Evolutionary conservation across 306 rosid species (phyloP).

Genomic region (Cucurbita moschata): DNA sequence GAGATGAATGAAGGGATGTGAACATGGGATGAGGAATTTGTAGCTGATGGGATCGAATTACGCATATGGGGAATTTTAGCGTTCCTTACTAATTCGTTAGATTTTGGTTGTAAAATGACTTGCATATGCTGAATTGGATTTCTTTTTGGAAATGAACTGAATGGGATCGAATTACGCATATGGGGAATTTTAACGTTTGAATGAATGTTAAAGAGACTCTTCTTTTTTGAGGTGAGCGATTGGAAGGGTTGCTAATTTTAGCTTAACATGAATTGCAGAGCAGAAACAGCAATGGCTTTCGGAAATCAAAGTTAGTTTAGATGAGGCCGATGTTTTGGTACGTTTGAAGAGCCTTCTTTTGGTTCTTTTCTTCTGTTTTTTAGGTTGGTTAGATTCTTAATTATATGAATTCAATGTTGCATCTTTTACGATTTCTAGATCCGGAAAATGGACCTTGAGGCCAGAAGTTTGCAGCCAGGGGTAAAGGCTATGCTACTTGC

Average conservation of each 20-base stretch:
- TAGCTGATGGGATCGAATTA: not conserved
- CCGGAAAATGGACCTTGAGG: slow-evolving; percentile 16
- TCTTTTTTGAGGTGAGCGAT: not conserved
- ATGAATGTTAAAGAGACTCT: not conserved
- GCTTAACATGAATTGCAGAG: not conserved
- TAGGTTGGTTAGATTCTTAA: not conserved
- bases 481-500: slow-evolving; percentile 12
- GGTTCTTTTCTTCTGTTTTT: not conserved
- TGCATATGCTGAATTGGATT: not conserved
- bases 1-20: not conserved
- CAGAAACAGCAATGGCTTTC: not conserved
- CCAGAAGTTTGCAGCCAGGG: slow-evolving; percentile 16
- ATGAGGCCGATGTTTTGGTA: slow-evolving; percentile 13
- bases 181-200: not conserved
- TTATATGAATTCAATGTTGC: not conserved
- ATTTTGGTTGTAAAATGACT: not conserved
- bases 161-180: not conserved
- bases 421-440: slow-evolving; percentile 2
- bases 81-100: not conserved
- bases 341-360: not conserved
- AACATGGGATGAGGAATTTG: not conserved
- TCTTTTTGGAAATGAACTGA: not conserved
- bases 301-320: slow-evolving; percentile 8
- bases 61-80: not conserved
- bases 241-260: not conserved